These are phyloP conservation scores for Monotropa hypopitys DNA, from an alignment of 179 eudicot genomes.

Conservation along the genomic window DNA sequence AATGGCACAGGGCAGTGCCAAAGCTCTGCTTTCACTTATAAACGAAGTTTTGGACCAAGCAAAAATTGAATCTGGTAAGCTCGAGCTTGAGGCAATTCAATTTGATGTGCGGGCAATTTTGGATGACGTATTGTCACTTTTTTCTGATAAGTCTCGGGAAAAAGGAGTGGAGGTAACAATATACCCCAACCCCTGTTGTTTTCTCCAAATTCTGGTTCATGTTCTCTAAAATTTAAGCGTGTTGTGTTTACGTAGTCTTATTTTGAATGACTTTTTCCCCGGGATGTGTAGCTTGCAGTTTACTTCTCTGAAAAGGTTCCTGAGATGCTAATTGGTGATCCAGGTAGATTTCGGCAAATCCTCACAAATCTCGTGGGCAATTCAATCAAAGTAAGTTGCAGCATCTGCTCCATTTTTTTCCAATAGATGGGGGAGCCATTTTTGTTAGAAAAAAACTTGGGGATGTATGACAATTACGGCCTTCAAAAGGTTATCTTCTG, in stretches of 20 bases:
- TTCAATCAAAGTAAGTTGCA: conserved; percentile 59
- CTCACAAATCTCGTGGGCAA: conserved; percentile 78
- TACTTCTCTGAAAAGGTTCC: conserved; percentile 61
- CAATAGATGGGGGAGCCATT: not conserved
- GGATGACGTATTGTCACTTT: conserved; percentile 69
- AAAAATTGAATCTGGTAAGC: conserved; percentile 75
- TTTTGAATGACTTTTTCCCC: not conserved
- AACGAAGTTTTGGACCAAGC: conserved; percentile 85
- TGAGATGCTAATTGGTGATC: conserved; percentile 55
- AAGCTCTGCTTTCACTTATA: conserved; percentile 67
- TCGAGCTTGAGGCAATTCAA: conserved; percentile 67
- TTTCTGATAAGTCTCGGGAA: conserved; percentile 78
- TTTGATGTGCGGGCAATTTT: conserved; percentile 57
- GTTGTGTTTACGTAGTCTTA: not conserved
- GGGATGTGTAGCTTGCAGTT: conserved; percentile 48
- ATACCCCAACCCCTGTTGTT: not conserved
- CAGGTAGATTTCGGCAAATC: conserved; percentile 78
- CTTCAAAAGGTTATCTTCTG: not conserved
- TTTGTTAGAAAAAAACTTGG: not conserved
- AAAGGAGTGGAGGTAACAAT: conserved; percentile 69
- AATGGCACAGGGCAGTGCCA: conserved; percentile 83
- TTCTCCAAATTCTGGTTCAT: not conserved
- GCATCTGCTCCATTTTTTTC: not conserved
- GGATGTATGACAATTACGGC: not conserved
- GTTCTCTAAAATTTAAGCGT: not conserved